Evolutionary conservation across 2,329 filamentous ascomycete genomes (phyloP).

Genomic region (Cordyceps militaris): DNA sequence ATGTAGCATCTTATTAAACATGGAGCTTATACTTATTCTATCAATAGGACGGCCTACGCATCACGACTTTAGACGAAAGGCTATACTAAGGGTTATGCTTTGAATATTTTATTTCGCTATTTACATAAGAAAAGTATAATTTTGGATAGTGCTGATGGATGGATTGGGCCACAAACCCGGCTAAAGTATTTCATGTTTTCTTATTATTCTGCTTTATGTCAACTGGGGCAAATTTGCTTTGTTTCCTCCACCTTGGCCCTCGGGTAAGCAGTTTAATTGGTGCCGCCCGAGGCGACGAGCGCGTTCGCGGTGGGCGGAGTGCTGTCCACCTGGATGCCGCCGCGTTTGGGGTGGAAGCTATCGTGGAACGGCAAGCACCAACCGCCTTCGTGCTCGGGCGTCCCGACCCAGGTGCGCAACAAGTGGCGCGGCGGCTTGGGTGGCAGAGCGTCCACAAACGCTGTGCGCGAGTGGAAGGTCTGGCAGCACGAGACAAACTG

Average conservation of each 20-base stretch:
- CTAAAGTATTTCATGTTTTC: background rate
- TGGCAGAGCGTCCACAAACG: constrained; percentile 43
- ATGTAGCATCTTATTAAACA: too few species aligned
- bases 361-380: constrained; percentile 82
- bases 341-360: constrained; percentile 75
- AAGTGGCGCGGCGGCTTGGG: constrained; percentile 68
- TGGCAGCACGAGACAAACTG: constrained; percentile 47
- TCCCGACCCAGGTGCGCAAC: constrained; percentile 78
- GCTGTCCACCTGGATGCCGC: constrained; percentile 82
- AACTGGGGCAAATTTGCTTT: background rate
- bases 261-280: background rate
- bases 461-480: constrained; percentile 14
- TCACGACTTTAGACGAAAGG: too few species aligned
- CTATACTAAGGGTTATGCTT: too few species aligned
- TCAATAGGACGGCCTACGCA: too few species aligned
- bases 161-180: constrained; percentile 6
- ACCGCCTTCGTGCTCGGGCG: constrained; percentile 73
- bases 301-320: constrained; percentile 56
- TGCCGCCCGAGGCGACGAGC: constrained; percentile 7
- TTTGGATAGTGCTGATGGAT: too few species aligned
- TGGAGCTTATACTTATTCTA: too few species aligned
- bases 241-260: background rate
- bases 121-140: too few species aligned
- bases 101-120: too few species aligned
- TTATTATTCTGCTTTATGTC: background rate